Evolutionary conservation across 768 basidiomycete species (phyloP).

Genomic region (Xerocomellus chrysenteron): DNA sequence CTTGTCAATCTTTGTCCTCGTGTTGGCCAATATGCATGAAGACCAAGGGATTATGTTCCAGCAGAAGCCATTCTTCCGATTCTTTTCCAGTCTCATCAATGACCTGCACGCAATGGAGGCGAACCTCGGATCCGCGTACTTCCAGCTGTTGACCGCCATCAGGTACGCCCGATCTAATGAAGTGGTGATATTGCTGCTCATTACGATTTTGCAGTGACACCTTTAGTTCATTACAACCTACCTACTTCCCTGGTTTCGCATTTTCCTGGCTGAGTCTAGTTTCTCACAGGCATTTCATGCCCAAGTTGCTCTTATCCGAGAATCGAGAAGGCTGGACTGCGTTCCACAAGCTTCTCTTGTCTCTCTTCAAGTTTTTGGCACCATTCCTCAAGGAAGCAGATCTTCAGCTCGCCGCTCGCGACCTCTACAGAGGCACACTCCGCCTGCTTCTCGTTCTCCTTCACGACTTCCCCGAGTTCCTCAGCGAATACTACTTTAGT

Average conservation of each 20-base stretch:
- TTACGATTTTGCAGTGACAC: constrained; percentile 63
- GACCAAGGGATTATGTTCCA: constrained; percentile 90
- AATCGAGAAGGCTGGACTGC: constrained; percentile 96
- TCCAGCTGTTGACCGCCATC: constrained; percentile 82
- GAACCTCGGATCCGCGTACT: constrained; percentile 85
- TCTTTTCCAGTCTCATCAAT: constrained; percentile 94
- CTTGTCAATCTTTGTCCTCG: constrained; percentile 93
- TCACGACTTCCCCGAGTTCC: constrained; percentile 98
- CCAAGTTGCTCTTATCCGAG: constrained; percentile 83
- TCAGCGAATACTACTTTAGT: constrained; percentile 95
- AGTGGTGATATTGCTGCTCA: neutral
- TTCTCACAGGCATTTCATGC: constrained; percentile 97
- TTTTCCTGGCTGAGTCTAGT: constrained; percentile 98
- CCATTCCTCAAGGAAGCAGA: constrained; percentile 87
- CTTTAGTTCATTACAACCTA: constrained; percentile 93
- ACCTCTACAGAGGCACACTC: constrained; percentile 87
- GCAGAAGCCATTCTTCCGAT: constrained; percentile 97
- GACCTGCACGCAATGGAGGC: constrained; percentile 86
- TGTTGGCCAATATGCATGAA: constrained; percentile 92
- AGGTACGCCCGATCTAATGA: constrained; percentile 48
- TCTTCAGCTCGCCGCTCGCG: constrained; percentile 75
- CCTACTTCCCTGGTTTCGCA: constrained; percentile 95
- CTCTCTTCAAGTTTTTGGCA: constrained; percentile 91
- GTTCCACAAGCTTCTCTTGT: constrained; percentile 91
- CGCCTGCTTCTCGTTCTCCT: constrained; percentile 91